These are phyloP conservation scores for Podaxis sp. DNA, from an alignment of 768 basidiomycete genomes.

Conservation along the genomic window DNA sequence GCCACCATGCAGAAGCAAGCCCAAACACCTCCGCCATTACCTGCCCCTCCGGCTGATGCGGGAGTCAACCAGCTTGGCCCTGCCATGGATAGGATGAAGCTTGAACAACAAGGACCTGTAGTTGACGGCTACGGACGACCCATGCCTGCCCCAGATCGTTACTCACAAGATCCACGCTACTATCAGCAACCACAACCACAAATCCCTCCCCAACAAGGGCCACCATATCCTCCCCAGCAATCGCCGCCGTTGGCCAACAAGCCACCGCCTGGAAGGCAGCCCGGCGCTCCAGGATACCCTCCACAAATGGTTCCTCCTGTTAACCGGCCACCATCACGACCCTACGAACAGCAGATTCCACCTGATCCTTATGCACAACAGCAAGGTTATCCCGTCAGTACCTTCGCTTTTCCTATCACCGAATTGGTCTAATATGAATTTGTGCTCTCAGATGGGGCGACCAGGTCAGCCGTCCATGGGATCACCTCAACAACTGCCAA, in stretches of 20 bases:
- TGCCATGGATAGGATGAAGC: slow-evolving; percentile 46
- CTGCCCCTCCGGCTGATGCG: background rate
- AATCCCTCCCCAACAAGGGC: slow-evolving; percentile 25
- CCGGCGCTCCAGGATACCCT: slow-evolving; percentile 45
- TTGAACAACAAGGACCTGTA: slow-evolving; percentile 31
- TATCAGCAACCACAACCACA: slow-evolving; percentile 30
- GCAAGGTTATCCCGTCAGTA: slow-evolving; percentile 21
- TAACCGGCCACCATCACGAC: slow-evolving; percentile 24
- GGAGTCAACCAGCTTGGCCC: background rate
- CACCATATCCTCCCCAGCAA: slow-evolving; percentile 27
- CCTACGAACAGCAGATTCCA: slow-evolving; percentile 26
- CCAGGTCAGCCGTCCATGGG: slow-evolving; percentile 21
- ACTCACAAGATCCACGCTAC: slow-evolving; percentile 42
- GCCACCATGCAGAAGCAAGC: slow-evolving; percentile 7
- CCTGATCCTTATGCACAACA: slow-evolving; percentile 28
- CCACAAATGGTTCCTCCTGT: slow-evolving; percentile 31
- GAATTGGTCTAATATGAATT: background rate
- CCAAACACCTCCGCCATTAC: slow-evolving; percentile 8
- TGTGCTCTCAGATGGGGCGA: slow-evolving; percentile 5
- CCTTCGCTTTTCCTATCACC: background rate
- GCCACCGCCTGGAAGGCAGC: slow-evolving; percentile 43
- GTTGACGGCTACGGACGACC: slow-evolving; percentile 40
- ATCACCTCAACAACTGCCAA: slow-evolving; percentile 24
- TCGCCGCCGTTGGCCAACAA: slow-evolving; percentile 31
- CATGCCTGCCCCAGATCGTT: slow-evolving; percentile 36